These are phyloP conservation scores for Hydrangea macrophylla DNA, from an alignment of 148 eudicot genomes.

Conservation along the genomic window DNA sequence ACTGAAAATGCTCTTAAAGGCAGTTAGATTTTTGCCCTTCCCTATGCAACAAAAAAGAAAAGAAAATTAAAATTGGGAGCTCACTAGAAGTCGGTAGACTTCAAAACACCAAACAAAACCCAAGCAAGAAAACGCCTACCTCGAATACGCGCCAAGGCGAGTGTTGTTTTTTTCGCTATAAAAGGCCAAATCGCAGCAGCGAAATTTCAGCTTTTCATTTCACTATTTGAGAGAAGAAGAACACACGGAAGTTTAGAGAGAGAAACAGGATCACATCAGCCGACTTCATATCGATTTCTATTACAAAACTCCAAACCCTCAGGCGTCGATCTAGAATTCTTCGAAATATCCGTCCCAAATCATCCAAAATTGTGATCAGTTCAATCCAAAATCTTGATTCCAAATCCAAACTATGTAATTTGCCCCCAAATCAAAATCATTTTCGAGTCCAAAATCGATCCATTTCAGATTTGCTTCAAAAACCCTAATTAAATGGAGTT, in stretches of 20 bases:
- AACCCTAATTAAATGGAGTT: conserved; percentile 1
- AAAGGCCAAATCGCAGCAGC: background rate
- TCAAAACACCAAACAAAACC: too few species aligned
- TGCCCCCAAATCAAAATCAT: too few species aligned
- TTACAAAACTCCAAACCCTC: background rate
- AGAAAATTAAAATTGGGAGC: too few species aligned
- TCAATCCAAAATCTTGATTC: background rate
- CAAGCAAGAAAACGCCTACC: too few species aligned
- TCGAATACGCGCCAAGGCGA: too few species aligned
- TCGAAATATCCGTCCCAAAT: background rate
- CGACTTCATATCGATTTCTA: too few species aligned
- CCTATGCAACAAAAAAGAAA: too few species aligned
- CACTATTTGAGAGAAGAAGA: background rate
- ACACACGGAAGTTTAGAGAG: background rate
- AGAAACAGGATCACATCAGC: too few species aligned
- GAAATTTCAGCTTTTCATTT: background rate
- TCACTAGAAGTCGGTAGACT: too few species aligned
- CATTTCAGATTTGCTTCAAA: background rate
- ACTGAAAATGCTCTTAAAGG: background rate
- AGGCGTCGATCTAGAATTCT: background rate
- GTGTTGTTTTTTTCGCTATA: background rate
- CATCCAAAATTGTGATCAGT: background rate
- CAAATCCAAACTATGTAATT: too few species aligned
- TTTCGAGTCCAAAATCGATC: background rate
- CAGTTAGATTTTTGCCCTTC: background rate